phyloP scores from a whole-genome alignment of 2,329 filamentous ascomycete genomes.

The Thielaviopsis euricoi region DNA sequence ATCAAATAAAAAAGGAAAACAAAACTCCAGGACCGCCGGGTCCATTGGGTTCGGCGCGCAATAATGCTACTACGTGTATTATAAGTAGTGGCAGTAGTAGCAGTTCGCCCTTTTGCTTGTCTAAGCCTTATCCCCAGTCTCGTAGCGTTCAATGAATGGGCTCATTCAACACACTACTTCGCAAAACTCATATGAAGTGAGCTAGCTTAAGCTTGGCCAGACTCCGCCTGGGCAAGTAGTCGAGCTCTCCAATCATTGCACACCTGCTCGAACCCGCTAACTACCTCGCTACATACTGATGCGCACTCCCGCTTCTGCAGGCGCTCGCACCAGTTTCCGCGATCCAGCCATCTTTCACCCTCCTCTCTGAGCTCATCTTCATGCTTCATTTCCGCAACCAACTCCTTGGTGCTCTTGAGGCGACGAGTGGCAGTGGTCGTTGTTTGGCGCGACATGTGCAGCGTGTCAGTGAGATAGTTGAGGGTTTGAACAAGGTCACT shows the following conservation, averaged over 20 bases:
- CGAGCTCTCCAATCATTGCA: constrained; percentile 72
- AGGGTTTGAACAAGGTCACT: constrained; percentile 63
- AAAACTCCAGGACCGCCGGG: neutral
- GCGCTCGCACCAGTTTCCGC: constrained; percentile 68
- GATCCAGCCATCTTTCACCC: constrained; percentile 64
- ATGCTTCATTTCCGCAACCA: constrained; percentile 67
- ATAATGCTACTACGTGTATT: too few species aligned
- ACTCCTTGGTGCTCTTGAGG: constrained; percentile 65
- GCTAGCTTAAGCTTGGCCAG: constrained; percentile 22
- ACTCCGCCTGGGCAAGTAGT: constrained; percentile 48
- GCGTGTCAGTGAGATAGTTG: constrained; percentile 71
- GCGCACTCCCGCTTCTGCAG: constrained; percentile 67
- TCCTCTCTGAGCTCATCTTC: constrained; percentile 74
- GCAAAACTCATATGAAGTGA: neutral
- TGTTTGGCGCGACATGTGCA: constrained; percentile 87
- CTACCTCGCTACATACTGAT: constrained; percentile 68
- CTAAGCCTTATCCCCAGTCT: neutral
- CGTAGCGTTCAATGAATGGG: neutral
- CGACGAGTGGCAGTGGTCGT: constrained; percentile 67
- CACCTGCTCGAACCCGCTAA: constrained; percentile 81
- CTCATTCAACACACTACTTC: neutral
- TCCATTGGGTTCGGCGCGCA: neutral
- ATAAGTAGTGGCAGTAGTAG: too few species aligned
- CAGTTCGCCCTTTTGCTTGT: neutral
- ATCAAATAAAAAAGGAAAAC: constrained; percentile 1